Evolutionary conservation across 2,329 filamentous ascomycete species (phyloP).

Genomic region (Neonectria faginata): DNA sequence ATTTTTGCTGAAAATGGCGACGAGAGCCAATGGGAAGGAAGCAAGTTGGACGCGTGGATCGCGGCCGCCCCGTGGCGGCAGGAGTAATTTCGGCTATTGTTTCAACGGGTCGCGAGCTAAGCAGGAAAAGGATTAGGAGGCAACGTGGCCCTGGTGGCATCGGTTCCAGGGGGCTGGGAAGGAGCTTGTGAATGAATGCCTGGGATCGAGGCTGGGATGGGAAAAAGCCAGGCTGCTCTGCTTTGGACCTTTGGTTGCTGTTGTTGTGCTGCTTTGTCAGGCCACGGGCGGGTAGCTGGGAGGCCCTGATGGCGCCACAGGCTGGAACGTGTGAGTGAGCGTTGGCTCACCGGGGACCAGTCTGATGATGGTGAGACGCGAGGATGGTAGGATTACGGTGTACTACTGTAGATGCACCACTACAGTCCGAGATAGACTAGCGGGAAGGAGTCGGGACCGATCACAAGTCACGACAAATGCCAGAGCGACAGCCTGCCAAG

Average conservation of each 20-base stretch:
- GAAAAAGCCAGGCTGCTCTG: background rate
- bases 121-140: slow-evolving; percentile 39
- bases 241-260: slow-evolving; percentile 22
- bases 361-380: background rate
- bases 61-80: slow-evolving; percentile 43
- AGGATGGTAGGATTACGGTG: slow-evolving; percentile 2
- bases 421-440: background rate
- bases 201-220: background rate
- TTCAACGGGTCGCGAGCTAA: slow-evolving; percentile 43
- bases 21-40: slow-evolving; percentile 12
- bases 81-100: slow-evolving; percentile 53
- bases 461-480: slow-evolving; percentile 5
- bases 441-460: background rate
- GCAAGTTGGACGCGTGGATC: slow-evolving; percentile 37
- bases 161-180: slow-evolving; percentile 32
- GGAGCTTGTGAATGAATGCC: background rate
- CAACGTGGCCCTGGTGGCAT: slow-evolving; percentile 41
- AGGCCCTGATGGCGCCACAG: slow-evolving; percentile 16
- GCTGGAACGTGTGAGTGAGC: slow-evolving; percentile 2
- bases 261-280: slow-evolving; percentile 21
- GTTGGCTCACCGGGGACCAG: slow-evolving; percentile 1
- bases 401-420: background rate
- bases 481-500: slow-evolving; percentile 14
- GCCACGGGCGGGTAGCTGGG: slow-evolving; percentile 15
- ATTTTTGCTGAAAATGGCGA: slow-evolving; percentile 27